A percentile compares a stretch with the other conserved stretches of the same genome.
Evolutionary conservation across 768 basidiomycete species (phyloP).

Genomic region (Leccinum subtestaceum): DNA sequence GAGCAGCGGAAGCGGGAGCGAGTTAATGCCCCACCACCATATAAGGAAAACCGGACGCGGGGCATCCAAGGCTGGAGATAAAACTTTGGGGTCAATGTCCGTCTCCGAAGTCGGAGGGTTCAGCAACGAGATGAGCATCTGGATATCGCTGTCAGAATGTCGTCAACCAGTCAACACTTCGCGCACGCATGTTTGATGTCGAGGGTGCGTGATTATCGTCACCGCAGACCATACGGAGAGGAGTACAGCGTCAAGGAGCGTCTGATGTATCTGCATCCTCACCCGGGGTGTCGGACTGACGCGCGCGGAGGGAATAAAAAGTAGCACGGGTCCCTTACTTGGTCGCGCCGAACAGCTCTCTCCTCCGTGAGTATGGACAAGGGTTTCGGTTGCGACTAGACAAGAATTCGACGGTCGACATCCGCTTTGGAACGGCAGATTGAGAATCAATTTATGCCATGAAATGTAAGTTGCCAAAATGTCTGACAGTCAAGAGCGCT

Average conservation of each 20-base stretch:
- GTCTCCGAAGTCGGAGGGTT: constrained; percentile 27
- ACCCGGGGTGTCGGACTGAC: constrained; percentile 6
- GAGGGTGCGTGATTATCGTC: constrained; percentile 47
- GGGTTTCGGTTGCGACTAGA: constrained; percentile 53
- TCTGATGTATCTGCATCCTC: constrained; percentile 61
- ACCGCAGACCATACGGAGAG: constrained; percentile 70
- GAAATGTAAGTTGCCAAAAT: too few species aligned
- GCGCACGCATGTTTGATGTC: neutral
- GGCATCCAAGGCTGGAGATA: constrained; percentile 65
- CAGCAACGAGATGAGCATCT: constrained; percentile 52
- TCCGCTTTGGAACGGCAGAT: constrained; percentile 5
- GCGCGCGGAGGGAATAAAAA: neutral
- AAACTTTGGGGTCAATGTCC: constrained; percentile 48
- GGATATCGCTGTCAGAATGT: constrained; percentile 53
- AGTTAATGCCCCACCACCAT: constrained; percentile 61
- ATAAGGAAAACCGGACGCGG: too few species aligned
- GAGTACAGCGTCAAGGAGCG: constrained; percentile 63
- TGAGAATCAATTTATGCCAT: too few species aligned
- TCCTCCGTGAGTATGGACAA: constrained; percentile 85
- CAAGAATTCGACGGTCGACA: constrained; percentile 59
- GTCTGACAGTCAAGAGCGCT: neutral
- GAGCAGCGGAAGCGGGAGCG: constrained; percentile 82
- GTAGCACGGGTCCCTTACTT: constrained; percentile 48
- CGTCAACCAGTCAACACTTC: neutral
- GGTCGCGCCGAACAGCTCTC: constrained; percentile 65